These are phyloP conservation scores for Ganoderma multipileum DNA, from an alignment of 1,284 basidiomycete genomes.

Conservation along the genomic window DNA sequence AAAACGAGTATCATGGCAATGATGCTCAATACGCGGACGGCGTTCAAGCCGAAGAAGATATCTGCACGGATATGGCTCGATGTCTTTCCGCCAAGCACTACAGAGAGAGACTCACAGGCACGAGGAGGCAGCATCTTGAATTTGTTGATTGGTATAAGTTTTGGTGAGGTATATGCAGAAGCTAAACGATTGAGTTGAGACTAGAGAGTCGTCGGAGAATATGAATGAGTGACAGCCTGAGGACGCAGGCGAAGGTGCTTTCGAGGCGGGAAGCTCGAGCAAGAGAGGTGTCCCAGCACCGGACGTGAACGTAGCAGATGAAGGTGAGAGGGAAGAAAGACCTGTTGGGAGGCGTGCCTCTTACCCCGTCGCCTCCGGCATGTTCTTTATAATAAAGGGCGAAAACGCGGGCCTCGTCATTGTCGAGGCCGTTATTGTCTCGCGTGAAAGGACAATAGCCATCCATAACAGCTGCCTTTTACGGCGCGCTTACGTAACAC, in stretches of 20 bases:
- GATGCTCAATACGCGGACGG: conserved; percentile 78
- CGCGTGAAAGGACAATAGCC: conserved; percentile 23
- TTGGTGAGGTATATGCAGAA: neutral
- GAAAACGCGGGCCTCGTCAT: conserved; percentile 16
- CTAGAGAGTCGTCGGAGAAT: conserved; percentile 2
- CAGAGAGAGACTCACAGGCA: conserved; percentile 24
- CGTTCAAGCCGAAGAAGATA: conserved; percentile 81
- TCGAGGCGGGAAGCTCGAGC: conserved; percentile 11
- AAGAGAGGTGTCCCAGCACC: conserved; percentile 26
- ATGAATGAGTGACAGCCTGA: conserved; percentile 7
- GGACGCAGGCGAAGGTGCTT: neutral
- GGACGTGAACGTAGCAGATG: conserved; percentile 8
- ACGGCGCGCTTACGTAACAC: conserved; percentile 22
- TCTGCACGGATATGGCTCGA: conserved; percentile 44
- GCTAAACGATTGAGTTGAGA: neutral
- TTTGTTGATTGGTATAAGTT: neutral
- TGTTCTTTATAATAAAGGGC: conserved; percentile 12
- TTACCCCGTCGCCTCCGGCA: neutral
- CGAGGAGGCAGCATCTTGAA: conserved; percentile 29
- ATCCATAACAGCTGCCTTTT: conserved; percentile 31
- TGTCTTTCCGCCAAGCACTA: neutral
- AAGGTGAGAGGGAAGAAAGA: conserved; percentile 10
- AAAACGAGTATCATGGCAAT: conserved; percentile 79
- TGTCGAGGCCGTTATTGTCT: conserved; percentile 29
- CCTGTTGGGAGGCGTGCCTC: neutral